A percentile compares a stretch with the other conserved stretches of the same genome.
Evolutionary conservation across 2,329 filamentous ascomycete species (phyloP).

Genomic region (Ramularia collo-cygni): DNA sequence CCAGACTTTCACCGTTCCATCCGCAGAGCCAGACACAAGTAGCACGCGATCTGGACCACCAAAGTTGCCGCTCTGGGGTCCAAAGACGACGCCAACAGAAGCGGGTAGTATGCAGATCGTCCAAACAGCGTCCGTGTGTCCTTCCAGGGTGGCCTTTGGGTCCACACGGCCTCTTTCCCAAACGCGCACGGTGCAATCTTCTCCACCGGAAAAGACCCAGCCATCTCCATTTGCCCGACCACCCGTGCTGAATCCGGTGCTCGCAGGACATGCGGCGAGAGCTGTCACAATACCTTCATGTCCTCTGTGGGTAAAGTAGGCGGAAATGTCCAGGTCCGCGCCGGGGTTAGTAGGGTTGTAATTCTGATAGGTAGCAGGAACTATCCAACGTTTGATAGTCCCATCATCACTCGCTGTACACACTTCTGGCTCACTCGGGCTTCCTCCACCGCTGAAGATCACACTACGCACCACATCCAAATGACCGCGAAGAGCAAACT

Average conservation of each 20-base stretch:
- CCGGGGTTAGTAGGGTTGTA: conserved; percentile 49
- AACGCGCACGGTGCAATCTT: conserved; percentile 85
- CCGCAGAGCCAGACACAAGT: conserved; percentile 83
- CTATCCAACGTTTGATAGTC: conserved; percentile 93
- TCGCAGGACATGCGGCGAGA: conserved; percentile 77
- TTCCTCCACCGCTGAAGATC: conserved; percentile 94
- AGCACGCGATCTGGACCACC: conserved; percentile 80
- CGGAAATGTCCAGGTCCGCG: conserved; percentile 76
- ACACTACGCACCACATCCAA: conserved; percentile 89
- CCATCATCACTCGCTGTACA: conserved; percentile 95
- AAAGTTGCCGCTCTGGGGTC: conserved; percentile 56
- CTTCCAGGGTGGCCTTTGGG: conserved; percentile 88
- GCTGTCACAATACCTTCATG: conserved; percentile 86
- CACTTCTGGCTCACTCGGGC: conserved; percentile 90
- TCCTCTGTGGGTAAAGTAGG: conserved; percentile 91
- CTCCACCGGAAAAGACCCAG: conserved; percentile 97
- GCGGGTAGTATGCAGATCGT: conserved; percentile 85
- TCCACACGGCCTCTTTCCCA: conserved; percentile 95
- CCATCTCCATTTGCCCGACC: conserved; percentile 85
- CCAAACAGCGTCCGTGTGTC: conserved; percentile 95
- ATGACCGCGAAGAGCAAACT: conserved; percentile 86
- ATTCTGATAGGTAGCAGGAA: conserved; percentile 65
- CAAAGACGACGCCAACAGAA: conserved; percentile 73
- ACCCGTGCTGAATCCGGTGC: conserved; percentile 81
- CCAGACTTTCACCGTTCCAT: conserved; percentile 90